phyloP scores from a whole-genome alignment of 2,329 filamentous ascomycete genomes.

The Ophiostoma quercus region DNA sequence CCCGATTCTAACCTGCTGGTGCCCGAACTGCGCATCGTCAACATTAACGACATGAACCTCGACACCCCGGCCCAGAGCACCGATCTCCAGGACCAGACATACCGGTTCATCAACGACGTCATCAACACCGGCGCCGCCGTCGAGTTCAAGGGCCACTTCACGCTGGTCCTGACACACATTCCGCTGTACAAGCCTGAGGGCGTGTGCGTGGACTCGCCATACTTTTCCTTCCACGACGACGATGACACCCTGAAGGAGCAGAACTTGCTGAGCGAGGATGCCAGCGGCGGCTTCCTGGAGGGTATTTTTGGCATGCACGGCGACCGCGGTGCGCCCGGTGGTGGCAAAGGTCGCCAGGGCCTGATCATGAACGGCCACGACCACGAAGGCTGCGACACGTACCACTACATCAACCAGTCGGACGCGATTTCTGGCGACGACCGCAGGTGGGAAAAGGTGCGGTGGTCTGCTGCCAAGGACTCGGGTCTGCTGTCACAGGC shows the following conservation, averaged over 20 bases:
- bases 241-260: conserved; percentile 78
- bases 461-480: conserved; percentile 45
- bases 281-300: conserved; percentile 71
- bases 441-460: conserved; percentile 46
- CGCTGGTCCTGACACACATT: conserved; percentile 84
- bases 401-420: conserved; percentile 71
- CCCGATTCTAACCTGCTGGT: conserved; percentile 44
- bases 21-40: conserved; percentile 73
- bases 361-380: conserved; percentile 90
- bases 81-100: conserved; percentile 68
- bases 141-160: conserved; percentile 61
- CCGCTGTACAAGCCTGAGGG: conserved; percentile 80
- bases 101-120: conserved; percentile 66
- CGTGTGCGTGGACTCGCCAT: conserved; percentile 76
- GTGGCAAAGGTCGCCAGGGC: conserved; percentile 64
- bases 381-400: conserved; percentile 87
- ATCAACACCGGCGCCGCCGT: conserved; percentile 60
- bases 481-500: conserved; percentile 37
- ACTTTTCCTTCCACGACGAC: conserved; percentile 69
- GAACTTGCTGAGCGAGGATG: conserved; percentile 73
- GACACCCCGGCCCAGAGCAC: conserved; percentile 70
- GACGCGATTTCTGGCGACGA: conserved; percentile 38
- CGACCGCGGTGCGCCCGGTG: conserved; percentile 51
- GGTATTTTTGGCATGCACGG: conserved; percentile 75
- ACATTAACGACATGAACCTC: conserved; percentile 90